Percentiles rank a stretch among this genome's conserved stretches.
phyloP scores from a whole-genome alignment of 768 basidiomycete species.

The Botryobasidium botryosum region DNA sequence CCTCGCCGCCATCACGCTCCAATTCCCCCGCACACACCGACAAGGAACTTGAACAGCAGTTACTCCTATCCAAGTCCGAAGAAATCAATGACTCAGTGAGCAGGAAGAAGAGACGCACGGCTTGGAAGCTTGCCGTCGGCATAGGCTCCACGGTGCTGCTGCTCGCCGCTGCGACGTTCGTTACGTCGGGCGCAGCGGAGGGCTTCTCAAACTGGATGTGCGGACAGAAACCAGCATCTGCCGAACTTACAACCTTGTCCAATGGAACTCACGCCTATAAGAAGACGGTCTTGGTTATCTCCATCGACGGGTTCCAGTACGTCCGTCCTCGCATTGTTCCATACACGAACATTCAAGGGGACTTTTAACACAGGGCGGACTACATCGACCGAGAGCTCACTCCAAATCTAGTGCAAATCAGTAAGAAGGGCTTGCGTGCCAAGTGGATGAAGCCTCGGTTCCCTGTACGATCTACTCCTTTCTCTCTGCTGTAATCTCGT shows the following conservation, averaged over 20 bases:
- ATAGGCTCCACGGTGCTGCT: no score
- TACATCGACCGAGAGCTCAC: slow-evolving; percentile 77
- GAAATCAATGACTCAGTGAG: no score
- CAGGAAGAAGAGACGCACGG: no score
- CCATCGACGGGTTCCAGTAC: slow-evolving; percentile 72
- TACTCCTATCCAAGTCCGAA: no score
- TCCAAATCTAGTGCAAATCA: slow-evolving; percentile 65
- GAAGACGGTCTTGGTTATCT: slow-evolving; percentile 67
- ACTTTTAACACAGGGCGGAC: slow-evolving; percentile 39
- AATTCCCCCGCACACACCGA: no score
- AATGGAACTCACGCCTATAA: slow-evolving; percentile 77
- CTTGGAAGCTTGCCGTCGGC: no score
- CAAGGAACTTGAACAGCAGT: no score
- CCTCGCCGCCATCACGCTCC: background rate
- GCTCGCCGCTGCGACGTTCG: no score
- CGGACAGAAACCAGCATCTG: no score
- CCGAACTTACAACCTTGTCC: slow-evolving; percentile 21
- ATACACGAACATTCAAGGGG: slow-evolving; percentile 8
- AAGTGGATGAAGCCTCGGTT: slow-evolving; percentile 80
- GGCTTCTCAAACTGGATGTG: no score
- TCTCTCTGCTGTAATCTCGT: background rate
- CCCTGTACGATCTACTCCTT: slow-evolving; percentile 35
- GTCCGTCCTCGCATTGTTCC: slow-evolving; percentile 11
- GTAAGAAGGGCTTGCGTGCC: slow-evolving; percentile 68
- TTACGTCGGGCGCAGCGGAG: no score